phyloP scores from a whole-genome alignment of 2,329 filamentous ascomycete genomes.

The Seiridium cupressi region DNA sequence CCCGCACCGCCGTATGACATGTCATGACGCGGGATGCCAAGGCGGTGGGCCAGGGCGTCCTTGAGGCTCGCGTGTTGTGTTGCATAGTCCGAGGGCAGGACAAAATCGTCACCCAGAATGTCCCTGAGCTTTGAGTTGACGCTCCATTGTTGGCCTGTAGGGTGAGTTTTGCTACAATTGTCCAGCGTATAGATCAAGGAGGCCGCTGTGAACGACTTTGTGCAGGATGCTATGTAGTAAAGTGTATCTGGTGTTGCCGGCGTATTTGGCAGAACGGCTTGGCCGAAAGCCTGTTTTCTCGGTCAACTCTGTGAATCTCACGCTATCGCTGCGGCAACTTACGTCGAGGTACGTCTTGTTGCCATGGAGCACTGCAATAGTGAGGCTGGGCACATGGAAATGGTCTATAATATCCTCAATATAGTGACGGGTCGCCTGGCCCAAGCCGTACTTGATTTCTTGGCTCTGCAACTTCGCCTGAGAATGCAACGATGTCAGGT shows the following conservation, averaged over 20 bases:
- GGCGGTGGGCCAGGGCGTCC: not conserved
- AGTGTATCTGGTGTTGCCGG: not conserved
- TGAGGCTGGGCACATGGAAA: not conserved
- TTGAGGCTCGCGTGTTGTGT: not conserved
- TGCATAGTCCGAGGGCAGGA: not conserved
- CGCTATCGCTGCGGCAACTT: not conserved
- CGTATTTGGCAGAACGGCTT: not conserved
- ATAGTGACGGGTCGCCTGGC: not conserved
- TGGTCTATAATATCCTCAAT: not conserved
- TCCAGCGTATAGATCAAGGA: not conserved
- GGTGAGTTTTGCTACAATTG: not conserved
- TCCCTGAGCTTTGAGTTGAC: not conserved
- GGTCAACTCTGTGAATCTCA: not conserved
- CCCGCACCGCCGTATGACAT: not conserved
- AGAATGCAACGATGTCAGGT: too few relatives aligned
- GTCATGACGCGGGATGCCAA: not conserved
- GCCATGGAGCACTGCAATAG: not conserved
- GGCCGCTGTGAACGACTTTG: not conserved
- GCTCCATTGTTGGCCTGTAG: not conserved
- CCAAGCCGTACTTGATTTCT: not conserved
- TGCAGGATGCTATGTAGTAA: conserved; percentile 1
- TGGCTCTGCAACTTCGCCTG: too few relatives aligned
- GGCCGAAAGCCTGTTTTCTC: not conserved
- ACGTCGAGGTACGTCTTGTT: not conserved
- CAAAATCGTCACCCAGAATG: not conserved